Evolutionary conservation across 2,329 filamentous ascomycete genomes (phyloP).

Genomic region (Penicillium nordicum): DNA sequence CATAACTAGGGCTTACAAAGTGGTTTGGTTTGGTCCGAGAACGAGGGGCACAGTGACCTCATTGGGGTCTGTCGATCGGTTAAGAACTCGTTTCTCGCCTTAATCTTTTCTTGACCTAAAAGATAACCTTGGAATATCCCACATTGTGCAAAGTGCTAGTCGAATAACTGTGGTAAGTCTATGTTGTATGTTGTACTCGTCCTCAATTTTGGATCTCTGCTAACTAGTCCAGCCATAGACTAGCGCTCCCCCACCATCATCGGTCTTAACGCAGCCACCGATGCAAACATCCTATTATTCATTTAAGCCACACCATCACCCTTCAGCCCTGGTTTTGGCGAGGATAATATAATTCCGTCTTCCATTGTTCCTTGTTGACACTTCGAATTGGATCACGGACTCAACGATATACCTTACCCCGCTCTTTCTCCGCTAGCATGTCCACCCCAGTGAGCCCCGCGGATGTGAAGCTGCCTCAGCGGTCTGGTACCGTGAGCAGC

Average conservation of each 20-base stretch:
- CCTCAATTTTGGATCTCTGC: not conserved
- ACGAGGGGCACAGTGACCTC: slow-evolving; percentile 5
- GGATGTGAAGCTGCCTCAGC: slow-evolving; percentile 32
- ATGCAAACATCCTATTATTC: not conserved
- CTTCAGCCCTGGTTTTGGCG: not conserved
- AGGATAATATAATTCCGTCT: not conserved
- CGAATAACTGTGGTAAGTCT: not conserved
- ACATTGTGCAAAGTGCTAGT: not conserved
- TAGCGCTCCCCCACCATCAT: slow-evolving; percentile 4
- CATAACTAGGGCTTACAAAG: not conserved
- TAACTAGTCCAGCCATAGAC: slow-evolving; percentile 6
- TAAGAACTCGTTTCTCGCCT: not conserved
- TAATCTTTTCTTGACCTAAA: not conserved
- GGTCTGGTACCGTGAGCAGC: slow-evolving; percentile 34
- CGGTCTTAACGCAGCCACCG: not conserved
- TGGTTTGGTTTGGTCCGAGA: not conserved
- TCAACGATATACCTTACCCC: not conserved
- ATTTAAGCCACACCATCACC: not conserved
- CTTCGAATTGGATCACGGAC: not conserved
- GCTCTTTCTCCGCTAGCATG: slow-evolving; percentile 16
- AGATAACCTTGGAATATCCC: not conserved
- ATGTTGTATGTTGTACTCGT: not conserved
- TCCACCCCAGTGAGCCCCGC: slow-evolving; percentile 29
- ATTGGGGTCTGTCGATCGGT: not conserved
- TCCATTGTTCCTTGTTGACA: not conserved